These are phyloP conservation scores for Fusarium odoratissimum DNA, from an alignment of 2,329 filamentous ascomycete genomes.

Conservation along the genomic window DNA sequence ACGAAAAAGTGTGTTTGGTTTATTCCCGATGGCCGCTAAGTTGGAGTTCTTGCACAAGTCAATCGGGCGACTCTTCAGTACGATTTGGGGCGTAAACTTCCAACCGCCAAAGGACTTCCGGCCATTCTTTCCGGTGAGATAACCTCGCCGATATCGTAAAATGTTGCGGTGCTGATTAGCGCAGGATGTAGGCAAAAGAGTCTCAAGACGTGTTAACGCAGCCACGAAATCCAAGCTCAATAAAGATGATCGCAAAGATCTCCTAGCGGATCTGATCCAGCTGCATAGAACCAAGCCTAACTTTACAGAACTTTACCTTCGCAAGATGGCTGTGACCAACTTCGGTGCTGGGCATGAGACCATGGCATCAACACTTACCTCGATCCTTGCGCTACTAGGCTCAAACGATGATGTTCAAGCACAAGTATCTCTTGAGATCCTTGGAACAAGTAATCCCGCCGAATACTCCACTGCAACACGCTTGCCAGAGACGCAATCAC, in stretches of 20 bases:
- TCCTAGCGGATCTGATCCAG: conserved; percentile 60
- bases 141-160: rapidly evolving
- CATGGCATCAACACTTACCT: conserved; percentile 63
- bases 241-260: conserved; percentile 52
- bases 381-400: conserved; percentile 60
- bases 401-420: conserved; percentile 50
- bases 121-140: conserved; percentile 62
- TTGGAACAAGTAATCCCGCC: conserved; percentile 8
- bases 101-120: conserved; percentile 57
- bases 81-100: conserved; percentile 59
- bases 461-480: conserved; percentile 39
- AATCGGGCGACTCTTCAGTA: conserved; percentile 54
- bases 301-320: conserved; percentile 61
- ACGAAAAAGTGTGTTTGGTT: conserved; percentile 63
- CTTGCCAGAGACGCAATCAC: conserved; percentile 55
- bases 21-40: conserved; percentile 59
- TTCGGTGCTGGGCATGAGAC: conserved; percentile 68
- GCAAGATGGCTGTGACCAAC: conserved; percentile 65
- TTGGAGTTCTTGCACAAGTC: conserved; percentile 53
- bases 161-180: background rate
- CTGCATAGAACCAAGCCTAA: conserved; percentile 58
- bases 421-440: conserved; percentile 51
- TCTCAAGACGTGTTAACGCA: conserved; percentile 51
- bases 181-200: conserved; percentile 51
- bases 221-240: conserved; percentile 44